Evolutionary conservation across 1,284 basidiomycete genomes (phyloP).

Genomic region (Pseudozyma sp.): DNA sequence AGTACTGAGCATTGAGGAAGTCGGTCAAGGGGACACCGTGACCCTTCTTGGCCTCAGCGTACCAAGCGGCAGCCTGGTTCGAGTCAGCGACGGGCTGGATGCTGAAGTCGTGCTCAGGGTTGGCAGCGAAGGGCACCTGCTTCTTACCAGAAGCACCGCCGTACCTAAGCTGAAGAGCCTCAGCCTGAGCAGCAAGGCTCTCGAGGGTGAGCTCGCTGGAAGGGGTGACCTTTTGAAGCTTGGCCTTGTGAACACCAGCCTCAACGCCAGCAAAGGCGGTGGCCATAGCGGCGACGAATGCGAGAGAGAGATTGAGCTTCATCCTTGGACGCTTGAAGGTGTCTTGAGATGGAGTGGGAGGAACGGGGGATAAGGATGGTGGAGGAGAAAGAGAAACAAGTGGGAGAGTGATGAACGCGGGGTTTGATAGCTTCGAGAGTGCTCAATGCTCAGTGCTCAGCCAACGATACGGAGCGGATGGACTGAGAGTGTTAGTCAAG

Average conservation of each 20-base stretch:
- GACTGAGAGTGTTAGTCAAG: too few relatives aligned
- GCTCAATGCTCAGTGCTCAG: too few relatives aligned
- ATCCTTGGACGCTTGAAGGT: constrained; percentile 33
- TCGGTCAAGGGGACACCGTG: constrained; percentile 91
- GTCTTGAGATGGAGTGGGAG: background rate
- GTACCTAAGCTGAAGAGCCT: constrained; percentile 64
- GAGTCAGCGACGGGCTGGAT: constrained; percentile 64
- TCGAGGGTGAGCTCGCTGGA: constrained; percentile 78
- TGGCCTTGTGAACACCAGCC: constrained; percentile 63
- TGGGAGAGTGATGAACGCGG: constrained; percentile 15
- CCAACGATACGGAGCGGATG: too few relatives aligned
- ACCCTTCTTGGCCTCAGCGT: constrained; percentile 75
- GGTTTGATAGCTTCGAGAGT: constrained; percentile 4
- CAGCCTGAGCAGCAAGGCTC: constrained; percentile 76
- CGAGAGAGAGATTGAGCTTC: constrained; percentile 71
- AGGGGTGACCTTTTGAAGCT: constrained; percentile 75
- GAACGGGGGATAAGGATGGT: constrained; percentile 70
- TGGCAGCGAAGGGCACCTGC: constrained; percentile 68
- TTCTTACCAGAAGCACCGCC: constrained; percentile 50
- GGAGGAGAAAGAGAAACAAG: constrained; percentile 78
- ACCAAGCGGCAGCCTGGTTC: constrained; percentile 53
- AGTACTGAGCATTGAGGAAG: constrained; percentile 99
- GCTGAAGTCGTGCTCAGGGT: constrained; percentile 74
- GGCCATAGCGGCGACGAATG: constrained; percentile 75
- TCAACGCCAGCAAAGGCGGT: constrained; percentile 71